These are phyloP conservation scores for Fraxinus ornus DNA, from an alignment of 305 asterid species.

Conservation along the genomic window DNA sequence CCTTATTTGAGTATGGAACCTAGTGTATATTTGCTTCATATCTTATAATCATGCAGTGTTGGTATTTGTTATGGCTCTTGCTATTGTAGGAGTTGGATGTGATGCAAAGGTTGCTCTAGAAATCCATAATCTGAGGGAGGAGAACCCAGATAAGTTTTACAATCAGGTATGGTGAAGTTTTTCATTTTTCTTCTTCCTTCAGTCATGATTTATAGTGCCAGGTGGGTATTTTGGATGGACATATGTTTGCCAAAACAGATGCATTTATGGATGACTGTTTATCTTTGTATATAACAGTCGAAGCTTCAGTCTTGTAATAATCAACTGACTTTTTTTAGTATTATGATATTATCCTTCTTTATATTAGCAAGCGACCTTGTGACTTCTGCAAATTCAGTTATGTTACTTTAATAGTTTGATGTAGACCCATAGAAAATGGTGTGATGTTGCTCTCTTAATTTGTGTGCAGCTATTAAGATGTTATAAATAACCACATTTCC, in stretches of 20 bases:
- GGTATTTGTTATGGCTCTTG: conserved; percentile 9
- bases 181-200: neutral
- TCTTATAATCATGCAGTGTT: neutral
- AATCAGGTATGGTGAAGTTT: conserved; percentile 65
- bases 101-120: conserved; percentile 99
- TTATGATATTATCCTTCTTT: neutral
- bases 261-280: neutral
- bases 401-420: neutral
- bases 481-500: neutral
- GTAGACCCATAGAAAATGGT: conserved; percentile 1
- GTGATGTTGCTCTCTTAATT: neutral
- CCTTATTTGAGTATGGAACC: neutral
- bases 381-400: conserved; percentile 8
- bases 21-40: neutral
- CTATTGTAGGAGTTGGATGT: conserved; percentile 86
- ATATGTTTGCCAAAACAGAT: neutral
- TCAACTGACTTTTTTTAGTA: neutral
- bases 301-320: neutral
- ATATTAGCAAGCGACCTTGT: neutral
- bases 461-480: neutral
- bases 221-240: neutral
- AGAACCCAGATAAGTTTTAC: conserved; percentile 97
- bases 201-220: neutral
- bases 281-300: neutral
- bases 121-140: conserved; percentile 94